Evolutionary conservation across 345 rosid species (phyloP).

Genomic region (Physaria fendleri): DNA sequence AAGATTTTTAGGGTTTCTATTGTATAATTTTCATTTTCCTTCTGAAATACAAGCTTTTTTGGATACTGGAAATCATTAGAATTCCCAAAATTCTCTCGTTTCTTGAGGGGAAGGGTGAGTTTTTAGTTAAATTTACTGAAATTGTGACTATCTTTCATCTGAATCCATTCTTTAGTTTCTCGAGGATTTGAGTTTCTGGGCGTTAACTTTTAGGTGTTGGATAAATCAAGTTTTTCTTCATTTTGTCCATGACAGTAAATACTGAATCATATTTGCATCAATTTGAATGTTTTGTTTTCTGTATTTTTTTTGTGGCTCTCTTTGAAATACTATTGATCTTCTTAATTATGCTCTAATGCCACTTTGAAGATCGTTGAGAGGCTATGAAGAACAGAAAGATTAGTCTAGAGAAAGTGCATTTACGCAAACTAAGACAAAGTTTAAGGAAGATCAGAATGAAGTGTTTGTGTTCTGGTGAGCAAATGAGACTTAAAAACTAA

Average conservation of each 20-base stretch:
- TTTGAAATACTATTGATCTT: too few relatives aligned
- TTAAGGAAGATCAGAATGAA: slow-evolving; percentile 45
- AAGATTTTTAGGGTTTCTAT: slow-evolving; percentile 14
- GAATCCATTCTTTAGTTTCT: neutral
- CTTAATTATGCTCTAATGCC: too few relatives aligned
- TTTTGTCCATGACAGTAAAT: neutral
- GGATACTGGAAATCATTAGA: slow-evolving; percentile 7
- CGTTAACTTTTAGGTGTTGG: neutral
- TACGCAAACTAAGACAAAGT: slow-evolving; percentile 25
- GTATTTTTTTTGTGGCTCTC: too few relatives aligned
- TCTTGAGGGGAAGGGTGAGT: neutral
- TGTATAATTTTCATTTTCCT: neutral
- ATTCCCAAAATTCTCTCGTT: slow-evolving; percentile 17
- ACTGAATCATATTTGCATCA: neutral
- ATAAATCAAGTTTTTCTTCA: slow-evolving; percentile 9
- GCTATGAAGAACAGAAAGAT: slow-evolving; percentile 41
- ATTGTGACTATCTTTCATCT: neutral
- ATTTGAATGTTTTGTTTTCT: neutral
- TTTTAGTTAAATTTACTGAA: neutral
- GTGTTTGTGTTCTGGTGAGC: slow-evolving; percentile 55
- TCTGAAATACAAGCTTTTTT: slow-evolving; percentile 15
- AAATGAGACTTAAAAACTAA: slow-evolving; percentile 27
- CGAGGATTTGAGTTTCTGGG: neutral
- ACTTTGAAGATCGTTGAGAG: slow-evolving; percentile 38
- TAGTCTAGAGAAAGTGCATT: slow-evolving; percentile 30